These are phyloP conservation scores for Apiospora kogelbergensis DNA, from an alignment of 2,329 filamentous ascomycete genomes.

Conservation along the genomic window DNA sequence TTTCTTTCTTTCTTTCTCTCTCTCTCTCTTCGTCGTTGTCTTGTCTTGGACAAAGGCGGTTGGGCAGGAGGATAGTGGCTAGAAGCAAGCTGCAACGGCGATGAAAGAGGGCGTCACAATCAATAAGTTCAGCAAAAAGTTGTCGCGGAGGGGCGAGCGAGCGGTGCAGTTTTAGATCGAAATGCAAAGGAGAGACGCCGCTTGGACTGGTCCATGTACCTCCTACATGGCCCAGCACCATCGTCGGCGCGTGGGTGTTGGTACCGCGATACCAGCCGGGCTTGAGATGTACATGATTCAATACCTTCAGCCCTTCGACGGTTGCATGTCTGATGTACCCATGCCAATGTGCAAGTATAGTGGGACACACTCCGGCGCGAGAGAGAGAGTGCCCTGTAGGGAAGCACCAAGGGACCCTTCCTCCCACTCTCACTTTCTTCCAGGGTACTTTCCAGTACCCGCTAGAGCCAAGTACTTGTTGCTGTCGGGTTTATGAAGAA, in stretches of 20 bases:
- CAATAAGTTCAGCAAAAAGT: conserved; percentile 6
- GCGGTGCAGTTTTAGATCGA: conserved; percentile 1
- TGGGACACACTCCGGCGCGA: not conserved
- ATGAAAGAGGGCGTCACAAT: not conserved
- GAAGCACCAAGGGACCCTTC: conserved; percentile 1
- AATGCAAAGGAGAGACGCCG: not conserved
- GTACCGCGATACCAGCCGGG: not conserved
- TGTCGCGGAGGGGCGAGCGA: conserved; percentile 1
- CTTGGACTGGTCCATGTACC: not conserved
- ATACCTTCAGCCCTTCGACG: not conserved
- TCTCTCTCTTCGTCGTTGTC: not conserved
- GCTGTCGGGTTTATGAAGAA: not conserved
- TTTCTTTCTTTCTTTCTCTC: not conserved
- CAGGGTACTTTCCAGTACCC: conserved; percentile 4
- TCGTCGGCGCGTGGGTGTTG: not conserved
- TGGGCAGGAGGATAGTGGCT: not conserved
- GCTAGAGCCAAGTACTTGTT: not conserved
- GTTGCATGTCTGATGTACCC: not conserved
- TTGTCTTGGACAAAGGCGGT: not conserved
- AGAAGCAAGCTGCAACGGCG: conserved; percentile 5
- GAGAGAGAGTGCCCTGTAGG: not conserved
- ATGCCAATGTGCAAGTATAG: not conserved
- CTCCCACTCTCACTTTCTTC: not conserved
- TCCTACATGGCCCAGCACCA: not conserved
- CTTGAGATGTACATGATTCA: conserved; percentile 2